phyloP scores from a whole-genome alignment of 257 asterid species.

The Thymus mandschuricus region DNA sequence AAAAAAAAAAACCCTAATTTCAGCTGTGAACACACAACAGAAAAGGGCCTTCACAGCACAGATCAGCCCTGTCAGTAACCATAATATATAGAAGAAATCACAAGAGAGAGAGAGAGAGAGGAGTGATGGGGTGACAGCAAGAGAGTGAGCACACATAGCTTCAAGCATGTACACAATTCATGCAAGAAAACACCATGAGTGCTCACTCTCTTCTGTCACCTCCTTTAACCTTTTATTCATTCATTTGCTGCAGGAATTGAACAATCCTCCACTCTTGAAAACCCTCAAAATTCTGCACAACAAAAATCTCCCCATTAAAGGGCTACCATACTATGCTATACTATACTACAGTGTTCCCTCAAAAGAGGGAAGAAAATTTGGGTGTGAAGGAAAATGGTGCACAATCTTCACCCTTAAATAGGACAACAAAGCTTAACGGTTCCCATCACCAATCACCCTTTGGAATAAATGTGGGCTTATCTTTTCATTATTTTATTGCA shows the following conservation, averaged over 20 bases:
- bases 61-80: slow-evolving; percentile 9
- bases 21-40: background rate
- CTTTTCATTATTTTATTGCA: slow-evolving; percentile 43
- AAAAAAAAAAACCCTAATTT: slow-evolving; percentile 27
- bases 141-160: slow-evolving; percentile 92
- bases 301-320: background rate
- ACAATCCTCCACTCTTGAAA: slow-evolving; percentile 19
- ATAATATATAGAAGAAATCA: slow-evolving; percentile 1
- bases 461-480: slow-evolving; percentile 68
- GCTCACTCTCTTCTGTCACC: slow-evolving; percentile 99
- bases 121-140: slow-evolving; percentile 71
- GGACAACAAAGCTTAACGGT: slow-evolving; percentile 43
- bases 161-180: slow-evolving; percentile 50
- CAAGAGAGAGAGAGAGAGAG: slow-evolving; percentile 25
- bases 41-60: slow-evolving; percentile 12
- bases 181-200: slow-evolving; percentile 85
- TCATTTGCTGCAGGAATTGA: background rate
- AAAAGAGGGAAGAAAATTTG: slow-evolving; percentile 36
- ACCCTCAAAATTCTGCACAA: slow-evolving; percentile 15
- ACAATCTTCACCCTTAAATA: slow-evolving; percentile 49
- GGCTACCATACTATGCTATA: background rate
- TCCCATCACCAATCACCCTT: slow-evolving; percentile 39
- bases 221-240: slow-evolving; percentile 44
- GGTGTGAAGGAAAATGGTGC: slow-evolving; percentile 45
- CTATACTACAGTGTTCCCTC: slow-evolving; percentile 49